Percentiles rank a stretch among this genome's conserved stretches.
Conservation (phyloP, 345 rosid genomes). For the Corymbia maculata region DNA sequence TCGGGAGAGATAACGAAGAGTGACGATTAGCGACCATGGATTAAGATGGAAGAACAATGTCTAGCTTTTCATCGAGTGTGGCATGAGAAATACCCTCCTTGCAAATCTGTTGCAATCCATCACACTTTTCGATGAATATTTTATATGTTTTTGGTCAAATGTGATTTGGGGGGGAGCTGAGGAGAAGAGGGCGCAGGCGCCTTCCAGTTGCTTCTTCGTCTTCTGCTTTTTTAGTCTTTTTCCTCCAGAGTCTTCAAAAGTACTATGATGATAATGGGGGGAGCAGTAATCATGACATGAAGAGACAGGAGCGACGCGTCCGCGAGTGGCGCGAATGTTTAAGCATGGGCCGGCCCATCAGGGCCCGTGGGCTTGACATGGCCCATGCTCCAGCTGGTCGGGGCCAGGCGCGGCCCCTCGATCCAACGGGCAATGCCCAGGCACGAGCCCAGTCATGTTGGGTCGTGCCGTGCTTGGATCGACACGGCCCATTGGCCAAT, state of each 20-base stretch:
- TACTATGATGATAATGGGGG: no score
- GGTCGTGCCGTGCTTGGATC: background rate
- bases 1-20: background rate
- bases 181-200: background rate
- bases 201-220: background rate
- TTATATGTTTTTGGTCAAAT: background rate
- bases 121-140: background rate
- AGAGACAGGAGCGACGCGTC: rapidly evolving
- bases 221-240: background rate
- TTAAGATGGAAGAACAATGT: background rate
- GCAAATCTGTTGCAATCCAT: background rate
- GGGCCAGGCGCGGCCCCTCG: background rate
- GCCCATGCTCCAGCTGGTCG: background rate
- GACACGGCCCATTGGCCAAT: background rate
- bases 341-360: background rate
- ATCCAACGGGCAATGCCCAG: background rate
- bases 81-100: background rate
- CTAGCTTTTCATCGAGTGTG: background rate
- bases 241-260: background rate
- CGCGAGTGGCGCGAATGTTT: background rate
- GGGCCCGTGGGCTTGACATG: background rate
- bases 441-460: background rate
- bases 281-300: background rate
- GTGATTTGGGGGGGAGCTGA: no score
- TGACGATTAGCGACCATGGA: background rate